Evolutionary conservation across 2,329 filamentous ascomycete species (phyloP).

Genomic region (Xylaria sp.): DNA sequence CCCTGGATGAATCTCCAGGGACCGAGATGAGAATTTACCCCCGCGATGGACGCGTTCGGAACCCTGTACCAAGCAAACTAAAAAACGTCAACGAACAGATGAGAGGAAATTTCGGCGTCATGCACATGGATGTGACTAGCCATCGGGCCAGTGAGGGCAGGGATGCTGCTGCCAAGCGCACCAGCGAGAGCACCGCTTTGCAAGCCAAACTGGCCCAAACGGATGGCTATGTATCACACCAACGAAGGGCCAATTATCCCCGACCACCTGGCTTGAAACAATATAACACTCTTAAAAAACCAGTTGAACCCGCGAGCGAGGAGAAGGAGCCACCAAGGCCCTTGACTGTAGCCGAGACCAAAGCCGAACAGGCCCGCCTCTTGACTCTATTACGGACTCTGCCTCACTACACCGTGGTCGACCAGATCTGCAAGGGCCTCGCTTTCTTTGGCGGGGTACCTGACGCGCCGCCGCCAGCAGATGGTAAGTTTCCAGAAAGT

Average conservation of each 20-base stretch:
- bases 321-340: constrained; percentile 23
- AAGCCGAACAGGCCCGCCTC: constrained; percentile 55
- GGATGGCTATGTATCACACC: constrained; percentile 48
- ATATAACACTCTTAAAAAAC: constrained; percentile 24
- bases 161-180: constrained; percentile 53
- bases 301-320: constrained; percentile 17
- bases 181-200: constrained; percentile 56
- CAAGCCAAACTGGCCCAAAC: constrained; percentile 53
- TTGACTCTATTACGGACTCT: constrained; percentile 52
- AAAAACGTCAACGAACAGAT: constrained; percentile 52
- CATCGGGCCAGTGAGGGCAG: constrained; percentile 44
- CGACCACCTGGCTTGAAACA: constrained; percentile 28
- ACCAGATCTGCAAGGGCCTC: constrained; percentile 57
- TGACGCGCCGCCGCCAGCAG: constrained; percentile 46
- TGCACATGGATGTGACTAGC: constrained; percentile 52
- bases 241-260: constrained; percentile 37
- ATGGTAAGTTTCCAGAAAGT: constrained; percentile 51
- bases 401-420: constrained; percentile 52
- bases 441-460: constrained; percentile 60
- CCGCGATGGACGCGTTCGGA: constrained; percentile 47
- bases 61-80: constrained; percentile 57
- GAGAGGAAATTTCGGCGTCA: constrained; percentile 58
- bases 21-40: constrained; percentile 29
- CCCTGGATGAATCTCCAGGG: constrained; percentile 22
- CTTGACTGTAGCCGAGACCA: constrained; percentile 46